phyloP scores from a whole-genome alignment of 768 basidiomycete genomes.

The Sporobolomyces phaffii region DNA sequence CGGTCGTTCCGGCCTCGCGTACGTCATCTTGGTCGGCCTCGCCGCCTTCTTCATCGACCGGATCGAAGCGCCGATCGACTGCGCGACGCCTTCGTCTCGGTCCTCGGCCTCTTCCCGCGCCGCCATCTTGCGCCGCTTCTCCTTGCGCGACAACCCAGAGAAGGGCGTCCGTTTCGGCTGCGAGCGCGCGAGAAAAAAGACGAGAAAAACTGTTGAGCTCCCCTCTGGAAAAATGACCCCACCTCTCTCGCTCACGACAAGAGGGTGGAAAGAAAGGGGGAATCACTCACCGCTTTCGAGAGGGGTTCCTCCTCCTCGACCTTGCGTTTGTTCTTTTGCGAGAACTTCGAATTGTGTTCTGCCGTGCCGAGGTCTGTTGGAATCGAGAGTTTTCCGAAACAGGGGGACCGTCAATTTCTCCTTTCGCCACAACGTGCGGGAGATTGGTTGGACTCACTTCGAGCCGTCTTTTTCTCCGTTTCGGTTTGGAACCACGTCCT shows the following conservation, averaged over 20 bases:
- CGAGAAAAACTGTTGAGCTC: not conserved
- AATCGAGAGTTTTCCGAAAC: not conserved
- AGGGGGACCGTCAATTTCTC: too few relatives aligned
- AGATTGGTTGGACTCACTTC: conserved; percentile 54
- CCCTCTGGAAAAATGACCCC: too few relatives aligned
- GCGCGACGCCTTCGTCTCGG: conserved; percentile 48
- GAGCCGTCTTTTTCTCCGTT: conserved; percentile 72
- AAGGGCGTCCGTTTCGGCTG: conserved; percentile 45
- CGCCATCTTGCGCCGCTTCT: conserved; percentile 80
- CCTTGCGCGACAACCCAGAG: conserved; percentile 75
- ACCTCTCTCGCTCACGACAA: too few relatives aligned
- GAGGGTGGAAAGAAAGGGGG: not conserved
- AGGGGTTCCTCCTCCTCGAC: conserved; percentile 32
- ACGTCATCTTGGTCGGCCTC: conserved; percentile 16
- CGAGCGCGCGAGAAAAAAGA: not conserved
- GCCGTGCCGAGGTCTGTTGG: conserved; percentile 66
- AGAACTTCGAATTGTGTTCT: conserved; percentile 56
- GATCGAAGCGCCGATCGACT: conserved; percentile 63
- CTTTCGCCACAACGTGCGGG: not conserved
- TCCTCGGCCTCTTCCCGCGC: conserved; percentile 68
- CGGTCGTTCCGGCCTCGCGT: conserved; percentile 14
- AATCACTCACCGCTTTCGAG: conserved; percentile 21
- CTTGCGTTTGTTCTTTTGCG: conserved; percentile 28
- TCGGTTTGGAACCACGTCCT: conserved; percentile 96
- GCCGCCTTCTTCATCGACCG: conserved; percentile 75